Evolutionary conservation across 768 basidiomycete genomes (phyloP).

Genomic region (Trametes villosa): DNA sequence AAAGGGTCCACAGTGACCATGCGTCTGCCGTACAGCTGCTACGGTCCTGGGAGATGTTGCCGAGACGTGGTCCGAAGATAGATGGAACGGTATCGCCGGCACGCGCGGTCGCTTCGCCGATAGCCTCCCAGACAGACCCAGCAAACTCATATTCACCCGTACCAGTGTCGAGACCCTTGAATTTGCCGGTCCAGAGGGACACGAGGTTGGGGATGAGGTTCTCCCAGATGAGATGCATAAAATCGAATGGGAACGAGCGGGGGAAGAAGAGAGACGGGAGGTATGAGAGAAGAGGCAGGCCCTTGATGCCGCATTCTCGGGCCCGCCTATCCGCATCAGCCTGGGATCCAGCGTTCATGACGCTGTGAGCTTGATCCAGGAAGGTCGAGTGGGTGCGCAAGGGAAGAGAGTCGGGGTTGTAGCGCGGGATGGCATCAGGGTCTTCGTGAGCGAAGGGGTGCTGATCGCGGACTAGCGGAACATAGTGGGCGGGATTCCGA

Average conservation of each 20-base stretch:
- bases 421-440: conserved; percentile 30
- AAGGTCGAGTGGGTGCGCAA: conserved; percentile 49
- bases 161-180: conserved; percentile 33
- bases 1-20: conserved; percentile 43
- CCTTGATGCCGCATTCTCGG: conserved; percentile 28
- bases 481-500: conserved; percentile 14
- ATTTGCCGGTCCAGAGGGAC: conserved; percentile 44
- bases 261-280: conserved; percentile 44
- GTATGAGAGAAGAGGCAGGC: conserved; percentile 34
- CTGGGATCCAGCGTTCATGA: conserved; percentile 13
- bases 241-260: conserved; percentile 48
- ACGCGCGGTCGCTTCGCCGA: conserved; percentile 35
- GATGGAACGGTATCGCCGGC: conserved; percentile 42
- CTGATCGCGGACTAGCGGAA: conserved; percentile 5
- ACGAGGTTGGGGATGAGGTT: conserved; percentile 48
- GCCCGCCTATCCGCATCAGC: conserved; percentile 17
- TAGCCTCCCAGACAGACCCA: conserved; percentile 41
- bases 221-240: conserved; percentile 54
- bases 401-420: conserved; percentile 42
- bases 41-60: conserved; percentile 33
- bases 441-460: not conserved
- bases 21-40: conserved; percentile 27
- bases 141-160: not conserved
- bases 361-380: conserved; percentile 38
- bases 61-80: conserved; percentile 37